Evolutionary conservation across 2,329 filamentous ascomycete species (phyloP), one percentile per base, ranked within the genome.

Genomic region (Apiospora arundinis): DNA sequence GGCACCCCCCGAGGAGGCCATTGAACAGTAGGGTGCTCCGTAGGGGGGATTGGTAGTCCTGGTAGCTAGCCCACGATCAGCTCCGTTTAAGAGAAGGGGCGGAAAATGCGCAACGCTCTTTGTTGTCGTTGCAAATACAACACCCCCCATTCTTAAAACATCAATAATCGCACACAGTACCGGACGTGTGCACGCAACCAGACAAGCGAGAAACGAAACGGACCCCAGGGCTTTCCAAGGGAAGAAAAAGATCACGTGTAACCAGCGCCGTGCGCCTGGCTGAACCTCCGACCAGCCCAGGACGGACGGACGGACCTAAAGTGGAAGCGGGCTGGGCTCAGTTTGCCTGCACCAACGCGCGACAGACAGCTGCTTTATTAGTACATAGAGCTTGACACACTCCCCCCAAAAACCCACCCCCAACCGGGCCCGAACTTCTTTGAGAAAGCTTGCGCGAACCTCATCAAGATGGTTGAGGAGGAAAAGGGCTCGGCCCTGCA

Each of bases 401-500:
- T 40, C 32, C 32, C 48, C 52, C 32, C 56, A 18, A 63, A 63
- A 63, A 63, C 32, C 56, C 56, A 40, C 32, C 56, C 56, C 56
- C 32, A 63, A 28, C 56, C 56, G 56, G 56, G 56, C 56, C 56
- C 56, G 56, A 63, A 63, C 18, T 63, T 63, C 32, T 63, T 40
- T 23, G 56, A n/a, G 56, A 63, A 63, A 63, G 56, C 56, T 63
- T 40, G 56, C 56, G 56, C 56, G 56, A 63, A 63, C 56, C 56
- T 63, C 56, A 63, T 40, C 56, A 63, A 40, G 32, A 63, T 63
- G 56, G 56, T 40, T 37, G 56, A 63, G 56, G 52, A 60, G 52
- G 56, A 63, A 63, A 63, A 63, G 56, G 56, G 56, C 28, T 63
- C 56, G 56, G 56, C 56, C 56, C 56, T 63, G 56, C 56, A 63